Conservation (phyloP, 306 rosid species). For the Ormosia emarginata region DNA sequence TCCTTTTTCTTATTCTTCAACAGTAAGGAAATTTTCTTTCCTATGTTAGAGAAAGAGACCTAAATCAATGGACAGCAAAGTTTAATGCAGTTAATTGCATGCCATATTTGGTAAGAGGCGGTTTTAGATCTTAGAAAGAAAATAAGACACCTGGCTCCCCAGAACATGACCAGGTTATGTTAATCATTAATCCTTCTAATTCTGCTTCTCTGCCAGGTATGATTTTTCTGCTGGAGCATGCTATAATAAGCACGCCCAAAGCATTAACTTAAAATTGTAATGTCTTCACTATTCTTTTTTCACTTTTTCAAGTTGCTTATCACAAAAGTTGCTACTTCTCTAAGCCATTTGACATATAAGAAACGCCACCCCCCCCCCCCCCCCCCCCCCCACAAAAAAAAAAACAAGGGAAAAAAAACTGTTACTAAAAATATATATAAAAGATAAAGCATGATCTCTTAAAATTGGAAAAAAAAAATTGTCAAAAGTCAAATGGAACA, state of each 20-base stretch:
- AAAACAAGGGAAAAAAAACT: no score
- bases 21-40: neutral
- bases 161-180: neutral
- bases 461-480: no score
- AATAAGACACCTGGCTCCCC: neutral
- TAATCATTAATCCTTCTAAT: neutral
- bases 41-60: neutral
- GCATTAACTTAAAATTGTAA: neutral
- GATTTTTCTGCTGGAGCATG: neutral
- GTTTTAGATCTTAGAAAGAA: neutral
- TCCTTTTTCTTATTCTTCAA: neutral
- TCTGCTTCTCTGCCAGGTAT: neutral
- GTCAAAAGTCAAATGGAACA: no score
- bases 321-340: neutral
- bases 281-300: neutral
- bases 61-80: no score
- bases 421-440: no score
- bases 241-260: neutral
- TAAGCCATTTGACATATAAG: no score
- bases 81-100: neutral
- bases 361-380: no score
- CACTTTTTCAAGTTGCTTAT: neutral
- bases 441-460: no score
- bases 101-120: neutral
- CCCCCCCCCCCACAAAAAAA: no score